Percentiles rank a stretch among this genome's conserved stretches.
These are phyloP conservation scores for Alloascoidea hylecoeti DNA, from an alignment of 805 yeast genomes.

Conservation along the genomic window DNA sequence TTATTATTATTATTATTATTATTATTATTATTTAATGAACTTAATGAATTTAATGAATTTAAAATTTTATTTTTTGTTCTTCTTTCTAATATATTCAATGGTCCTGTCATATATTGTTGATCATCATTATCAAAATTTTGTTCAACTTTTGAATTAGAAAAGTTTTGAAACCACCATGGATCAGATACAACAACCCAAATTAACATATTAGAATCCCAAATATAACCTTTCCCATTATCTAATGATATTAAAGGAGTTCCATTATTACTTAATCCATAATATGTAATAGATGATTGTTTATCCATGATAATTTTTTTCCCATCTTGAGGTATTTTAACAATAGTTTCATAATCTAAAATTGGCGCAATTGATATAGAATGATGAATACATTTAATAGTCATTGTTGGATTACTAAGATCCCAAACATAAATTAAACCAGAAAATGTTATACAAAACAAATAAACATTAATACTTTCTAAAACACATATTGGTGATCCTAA, in stretches of 20 bases:
- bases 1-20: too few species aligned
- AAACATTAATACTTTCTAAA: conserved; percentile 59
- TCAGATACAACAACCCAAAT: conserved; percentile 82
- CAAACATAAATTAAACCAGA: conserved; percentile 81
- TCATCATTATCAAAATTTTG: too few species aligned
- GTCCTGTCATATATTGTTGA: too few species aligned
- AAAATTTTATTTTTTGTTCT: too few species aligned
- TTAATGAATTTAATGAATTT: too few species aligned
- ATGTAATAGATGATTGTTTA: conserved; percentile 52
- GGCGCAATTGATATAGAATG: conserved; percentile 53
- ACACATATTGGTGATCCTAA: conserved; percentile 83
- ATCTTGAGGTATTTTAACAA: conserved; percentile 64
- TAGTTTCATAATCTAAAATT: conserved; percentile 52
- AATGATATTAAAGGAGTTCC: conserved; percentile 77
- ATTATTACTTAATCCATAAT: conserved; percentile 60
- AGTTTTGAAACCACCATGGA: conserved; percentile 69
- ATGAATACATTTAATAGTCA: conserved; percentile 38
- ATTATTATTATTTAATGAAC: too few species aligned
- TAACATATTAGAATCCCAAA: conserved; percentile 59
- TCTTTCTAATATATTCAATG: too few species aligned
- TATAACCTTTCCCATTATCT: conserved; percentile 79
- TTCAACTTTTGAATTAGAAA: too few species aligned
- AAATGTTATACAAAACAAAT: conserved; percentile 66
- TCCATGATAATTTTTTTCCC: conserved; percentile 42
- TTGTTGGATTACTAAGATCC: conserved; percentile 41